Evolutionary conservation across 345 rosid species (phyloP), one percentile per base, ranked within the genome.

Genomic region (Abelmoschus esculentus): DNA sequence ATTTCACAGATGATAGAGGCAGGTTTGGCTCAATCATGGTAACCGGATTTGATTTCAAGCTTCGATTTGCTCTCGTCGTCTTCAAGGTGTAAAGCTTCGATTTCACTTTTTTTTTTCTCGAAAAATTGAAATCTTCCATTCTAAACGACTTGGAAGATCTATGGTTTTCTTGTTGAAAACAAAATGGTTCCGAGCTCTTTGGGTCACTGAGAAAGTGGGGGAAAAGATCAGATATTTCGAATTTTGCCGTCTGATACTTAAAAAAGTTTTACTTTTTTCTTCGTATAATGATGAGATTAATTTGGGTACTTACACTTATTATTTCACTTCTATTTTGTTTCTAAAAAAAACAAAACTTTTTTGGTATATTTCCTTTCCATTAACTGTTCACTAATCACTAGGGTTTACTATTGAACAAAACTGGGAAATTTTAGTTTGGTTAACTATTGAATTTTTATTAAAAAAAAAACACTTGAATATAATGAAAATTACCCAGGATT

Each of bases 1-100:
- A 61, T 85, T 83, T 91, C 22, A 36, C 89, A 92, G 96, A 88
- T 91, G 65, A 79, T 73, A 36, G 76, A 61, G 56, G 64, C 60
- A 80, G 69, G 49, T 72, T 77, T 49, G 47, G 82, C 70, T 72
- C 86, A 70, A 80, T 79, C 60, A 52, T 74, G 49, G 68, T 58
- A 36, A 61, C 73, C 68, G 19, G 84, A 77, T 54, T 80, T 64
- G 66, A 34, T 72, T 40, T 40, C 53, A 82, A 83, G 84, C 87
- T 81, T 68, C 82, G 92, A 80, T 84, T 88, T 55, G 76, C 70
- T 64, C 66, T 82, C 74, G 67, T 79, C 67, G 9, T 83, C 57
- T 82, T 80, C 72, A 75, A 82, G 86, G 98, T 91, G 98, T 91
- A 36, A 47, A 63, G 73, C 57, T 78, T 34, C 12, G 17, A 44